These are phyloP conservation scores for Amauroascus verrucosus DNA, from an alignment of 2,329 filamentous ascomycete species.

Conservation along the genomic window DNA sequence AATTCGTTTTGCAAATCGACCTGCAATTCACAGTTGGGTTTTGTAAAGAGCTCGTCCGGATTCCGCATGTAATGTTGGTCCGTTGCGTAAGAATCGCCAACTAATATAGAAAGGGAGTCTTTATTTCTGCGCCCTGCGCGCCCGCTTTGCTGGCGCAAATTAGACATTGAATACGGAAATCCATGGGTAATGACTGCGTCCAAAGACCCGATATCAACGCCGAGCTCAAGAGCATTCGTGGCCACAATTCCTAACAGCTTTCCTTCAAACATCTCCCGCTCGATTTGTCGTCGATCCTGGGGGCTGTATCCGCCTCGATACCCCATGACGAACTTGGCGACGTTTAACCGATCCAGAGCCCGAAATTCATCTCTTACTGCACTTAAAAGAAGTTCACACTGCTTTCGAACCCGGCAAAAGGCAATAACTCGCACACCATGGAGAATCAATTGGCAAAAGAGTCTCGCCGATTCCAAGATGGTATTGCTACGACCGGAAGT, in stretches of 20 bases:
- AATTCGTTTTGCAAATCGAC: conserved; percentile 89
- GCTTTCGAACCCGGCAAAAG: conserved; percentile 77
- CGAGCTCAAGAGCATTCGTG: conserved; percentile 83
- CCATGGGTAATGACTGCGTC: conserved; percentile 91
- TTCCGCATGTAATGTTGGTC: conserved; percentile 98
- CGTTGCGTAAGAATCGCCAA: conserved; percentile 79
- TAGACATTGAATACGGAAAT: conserved; percentile 92
- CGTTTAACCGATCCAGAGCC: conserved; percentile 61
- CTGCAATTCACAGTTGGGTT: conserved; percentile 78
- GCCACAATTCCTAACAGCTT: conserved; percentile 87
- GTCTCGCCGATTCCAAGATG: conserved; percentile 71
- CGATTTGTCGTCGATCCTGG: conserved; percentile 77
- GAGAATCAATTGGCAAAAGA: conserved; percentile 83
- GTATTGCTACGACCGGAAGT: conserved; percentile 75
- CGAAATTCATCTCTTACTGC: conserved; percentile 70
- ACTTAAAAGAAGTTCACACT: conserved; percentile 74
- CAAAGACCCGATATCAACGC: conserved; percentile 86
- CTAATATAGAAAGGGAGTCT: conserved; percentile 79
- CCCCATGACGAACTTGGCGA: conserved; percentile 74
- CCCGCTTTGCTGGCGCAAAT: conserved; percentile 87
- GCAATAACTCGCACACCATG: conserved; percentile 85
- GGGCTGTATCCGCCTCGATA: conserved; percentile 93
- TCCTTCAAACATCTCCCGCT: conserved; percentile 94
- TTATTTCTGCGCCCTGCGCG: conserved; percentile 85
- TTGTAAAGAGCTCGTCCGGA: conserved; percentile 80